phyloP scores from a whole-genome alignment of 495 filamentous ascomycete species.

The Cryomyces minteri region DNA sequence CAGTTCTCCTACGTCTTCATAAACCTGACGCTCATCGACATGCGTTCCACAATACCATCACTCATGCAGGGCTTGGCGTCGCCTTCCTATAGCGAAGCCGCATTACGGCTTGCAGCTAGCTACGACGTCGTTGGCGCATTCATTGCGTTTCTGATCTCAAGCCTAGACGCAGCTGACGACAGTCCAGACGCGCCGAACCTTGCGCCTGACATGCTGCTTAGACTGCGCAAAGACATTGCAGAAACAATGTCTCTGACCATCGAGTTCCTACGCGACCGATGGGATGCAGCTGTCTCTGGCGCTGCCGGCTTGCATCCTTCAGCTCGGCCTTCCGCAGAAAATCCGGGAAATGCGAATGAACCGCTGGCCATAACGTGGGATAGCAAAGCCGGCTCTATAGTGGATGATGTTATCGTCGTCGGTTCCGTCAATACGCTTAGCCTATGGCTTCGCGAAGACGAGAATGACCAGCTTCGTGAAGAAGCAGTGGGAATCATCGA shows the following conservation, averaged over 20 bases:
- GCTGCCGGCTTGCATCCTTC: constrained; percentile 12
- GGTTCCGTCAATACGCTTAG: constrained; percentile 32
- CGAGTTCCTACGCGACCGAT: constrained; percentile 47
- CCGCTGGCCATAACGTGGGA: constrained; percentile 27
- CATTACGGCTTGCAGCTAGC: constrained; percentile 34
- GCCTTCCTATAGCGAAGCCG: constrained; percentile 25
- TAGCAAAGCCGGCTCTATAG: constrained; percentile 19
- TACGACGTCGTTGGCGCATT: constrained; percentile 41
- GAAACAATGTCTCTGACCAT: constrained; percentile 38
- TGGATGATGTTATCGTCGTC: constrained; percentile 28
- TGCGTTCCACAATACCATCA: constrained; percentile 40
- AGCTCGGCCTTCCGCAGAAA: constrained; percentile 3
- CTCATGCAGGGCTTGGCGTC: constrained; percentile 34
- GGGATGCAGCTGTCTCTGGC: constrained; percentile 37
- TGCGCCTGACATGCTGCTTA: constrained; percentile 34
- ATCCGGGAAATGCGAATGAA: constrained; percentile 13
- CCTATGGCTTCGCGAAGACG: constrained; percentile 23
- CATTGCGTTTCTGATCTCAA: constrained; percentile 10
- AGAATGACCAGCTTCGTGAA: constrained; percentile 10
- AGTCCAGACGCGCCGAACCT: too few species aligned
- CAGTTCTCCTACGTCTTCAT: constrained; percentile 41
- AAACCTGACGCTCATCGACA: constrained; percentile 38
- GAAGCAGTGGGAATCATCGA: constrained; percentile 38
- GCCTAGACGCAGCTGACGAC: too few species aligned
- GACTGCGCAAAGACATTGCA: constrained; percentile 35